phyloP scores from a whole-genome alignment of 1,284 basidiomycete genomes.

The Trichosporon ovoides region DNA sequence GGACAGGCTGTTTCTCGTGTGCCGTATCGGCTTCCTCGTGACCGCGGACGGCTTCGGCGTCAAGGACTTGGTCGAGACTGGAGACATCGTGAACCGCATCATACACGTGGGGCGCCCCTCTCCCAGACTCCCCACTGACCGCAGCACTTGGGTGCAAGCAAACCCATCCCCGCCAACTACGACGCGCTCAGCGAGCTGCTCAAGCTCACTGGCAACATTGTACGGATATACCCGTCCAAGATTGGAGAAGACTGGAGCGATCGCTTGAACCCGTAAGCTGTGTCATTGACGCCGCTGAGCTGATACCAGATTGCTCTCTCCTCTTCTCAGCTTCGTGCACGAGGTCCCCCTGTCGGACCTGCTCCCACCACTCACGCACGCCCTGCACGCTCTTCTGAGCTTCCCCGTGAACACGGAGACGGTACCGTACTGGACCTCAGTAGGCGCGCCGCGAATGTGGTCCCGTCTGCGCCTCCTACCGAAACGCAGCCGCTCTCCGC shows the following conservation, averaged over 20 bases:
- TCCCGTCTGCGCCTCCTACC: not conserved
- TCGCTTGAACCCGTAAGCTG: constrained; percentile 33
- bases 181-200: constrained; percentile 40
- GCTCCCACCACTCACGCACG: constrained; percentile 33
- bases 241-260: constrained; percentile 5
- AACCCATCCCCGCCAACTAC: constrained; percentile 23
- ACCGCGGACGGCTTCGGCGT: constrained; percentile 34
- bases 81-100: constrained; percentile 30
- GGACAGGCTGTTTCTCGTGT: constrained; percentile 41
- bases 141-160: constrained; percentile 22
- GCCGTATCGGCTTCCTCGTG: constrained; percentile 40
- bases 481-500: not conserved
- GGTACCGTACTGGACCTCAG: constrained; percentile 32
- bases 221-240: constrained; percentile 35
- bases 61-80: constrained; percentile 34
- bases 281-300: not conserved
- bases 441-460: not conserved
- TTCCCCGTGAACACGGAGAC: constrained; percentile 34
- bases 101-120: constrained; percentile 30
- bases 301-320: constrained; percentile 24
- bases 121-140: not conserved
- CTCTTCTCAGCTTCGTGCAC: constrained; percentile 32
- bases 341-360: constrained; percentile 29
- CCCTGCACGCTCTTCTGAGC: constrained; percentile 38
- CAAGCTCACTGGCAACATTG: constrained; percentile 42